Conservation (phyloP, 2,329 filamentous ascomycete species). For the Boeremia lycopersici region DNA sequence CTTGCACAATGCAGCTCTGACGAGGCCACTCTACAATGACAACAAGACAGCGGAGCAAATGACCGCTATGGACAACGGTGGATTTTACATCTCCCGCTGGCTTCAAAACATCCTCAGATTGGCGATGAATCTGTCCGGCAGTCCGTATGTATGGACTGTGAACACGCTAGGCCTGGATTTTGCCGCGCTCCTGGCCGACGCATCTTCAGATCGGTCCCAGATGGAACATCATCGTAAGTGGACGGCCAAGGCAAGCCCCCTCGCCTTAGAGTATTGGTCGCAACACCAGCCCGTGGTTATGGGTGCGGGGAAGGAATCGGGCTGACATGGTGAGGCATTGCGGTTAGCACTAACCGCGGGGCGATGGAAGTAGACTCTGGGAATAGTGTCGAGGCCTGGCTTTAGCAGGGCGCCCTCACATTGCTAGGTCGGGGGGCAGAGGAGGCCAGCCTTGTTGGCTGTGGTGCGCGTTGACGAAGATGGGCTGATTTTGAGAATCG, state of each 20-base stretch:
- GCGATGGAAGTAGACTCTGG: background rate
- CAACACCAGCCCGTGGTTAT: constrained; percentile 1
- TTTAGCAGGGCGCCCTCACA: background rate
- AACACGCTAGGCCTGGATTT: background rate
- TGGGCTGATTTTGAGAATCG: background rate
- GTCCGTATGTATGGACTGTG: background rate
- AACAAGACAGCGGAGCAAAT: constrained; percentile 1
- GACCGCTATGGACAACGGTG: background rate
- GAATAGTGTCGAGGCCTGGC: background rate
- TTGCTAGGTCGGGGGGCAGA: background rate
- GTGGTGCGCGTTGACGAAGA: background rate
- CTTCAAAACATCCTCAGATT: background rate
- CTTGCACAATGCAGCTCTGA: background rate
- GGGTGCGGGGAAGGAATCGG: constrained; percentile 13
- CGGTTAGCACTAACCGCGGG: constrained; percentile 10
- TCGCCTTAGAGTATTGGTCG: constrained; percentile 1
- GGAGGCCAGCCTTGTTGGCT: background rate
- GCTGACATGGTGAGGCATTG: constrained; percentile 6
- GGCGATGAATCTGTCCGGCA: background rate
- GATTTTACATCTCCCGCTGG: background rate
- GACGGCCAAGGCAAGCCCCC: constrained; percentile 2
- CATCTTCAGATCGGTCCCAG: background rate
- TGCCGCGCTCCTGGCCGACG: background rate
- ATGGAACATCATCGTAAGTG: background rate
- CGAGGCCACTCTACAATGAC: background rate